Evolutionary conservation across 805 yeast species (phyloP).

Genomic region (Kazachstania taianensis): DNA sequence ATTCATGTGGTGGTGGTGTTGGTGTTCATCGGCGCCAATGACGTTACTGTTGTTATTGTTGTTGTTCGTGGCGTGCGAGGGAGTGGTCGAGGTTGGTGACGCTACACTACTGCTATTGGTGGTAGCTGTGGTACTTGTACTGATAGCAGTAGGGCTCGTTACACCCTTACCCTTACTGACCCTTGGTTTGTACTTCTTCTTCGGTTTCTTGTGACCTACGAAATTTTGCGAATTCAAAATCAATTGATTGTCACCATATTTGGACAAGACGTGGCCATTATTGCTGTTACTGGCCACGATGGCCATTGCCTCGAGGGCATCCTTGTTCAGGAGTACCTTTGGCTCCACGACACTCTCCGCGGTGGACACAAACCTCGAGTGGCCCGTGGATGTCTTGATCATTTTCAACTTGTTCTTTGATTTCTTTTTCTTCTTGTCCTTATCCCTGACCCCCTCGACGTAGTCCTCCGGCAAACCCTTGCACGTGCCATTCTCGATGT

Average conservation of each 20-base stretch:
- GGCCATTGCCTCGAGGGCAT: slow-evolving; percentile 28
- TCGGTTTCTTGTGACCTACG: slow-evolving; percentile 13
- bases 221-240: slow-evolving; percentile 23
- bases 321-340: slow-evolving; percentile 25
- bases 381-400: slow-evolving; percentile 24
- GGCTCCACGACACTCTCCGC: slow-evolving; percentile 28
- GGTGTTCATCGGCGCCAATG: neutral
- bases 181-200: slow-evolving; percentile 12
- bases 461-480: slow-evolving; percentile 33
- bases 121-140: slow-evolving; percentile 20
- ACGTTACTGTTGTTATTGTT: neutral
- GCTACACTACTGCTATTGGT: neutral
- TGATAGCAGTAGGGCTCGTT: slow-evolving; percentile 9
- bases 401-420: slow-evolving; percentile 22
- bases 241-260: slow-evolving; percentile 21
- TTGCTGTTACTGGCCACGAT: slow-evolving; percentile 24
- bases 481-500: slow-evolving; percentile 74
- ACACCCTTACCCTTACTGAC: too few species aligned
- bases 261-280: slow-evolving; percentile 18
- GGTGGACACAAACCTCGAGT: slow-evolving; percentile 29
- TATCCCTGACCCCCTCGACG: slow-evolving; percentile 11
- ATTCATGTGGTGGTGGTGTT: neutral
- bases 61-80: neutral
- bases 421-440: slow-evolving; percentile 22
- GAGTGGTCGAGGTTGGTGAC: neutral